Conservation (phyloP, 164 flowering plant genomes). For the Paratinospora sagittata region DNA sequence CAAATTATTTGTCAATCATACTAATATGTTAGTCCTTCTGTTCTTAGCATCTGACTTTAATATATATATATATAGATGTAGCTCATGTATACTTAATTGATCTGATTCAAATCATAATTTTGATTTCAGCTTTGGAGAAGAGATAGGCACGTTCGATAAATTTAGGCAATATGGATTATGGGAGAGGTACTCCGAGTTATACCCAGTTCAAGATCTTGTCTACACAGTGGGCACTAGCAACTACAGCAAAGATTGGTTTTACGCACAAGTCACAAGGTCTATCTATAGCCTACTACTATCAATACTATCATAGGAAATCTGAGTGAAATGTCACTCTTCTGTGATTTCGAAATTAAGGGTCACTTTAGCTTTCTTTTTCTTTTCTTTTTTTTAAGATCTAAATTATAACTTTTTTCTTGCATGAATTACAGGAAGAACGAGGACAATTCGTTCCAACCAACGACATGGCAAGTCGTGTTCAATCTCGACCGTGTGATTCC, state of each 20-base stretch:
- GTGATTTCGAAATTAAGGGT: too few species aligned
- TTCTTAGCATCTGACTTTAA: not conserved
- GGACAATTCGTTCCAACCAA: conserved; percentile 39
- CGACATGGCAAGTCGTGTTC: conserved; percentile 39
- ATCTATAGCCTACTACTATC: too few species aligned
- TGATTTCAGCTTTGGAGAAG: not conserved
- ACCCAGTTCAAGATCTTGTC: conserved; percentile 54
- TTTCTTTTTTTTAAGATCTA: too few species aligned
- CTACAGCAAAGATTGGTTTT: conserved; percentile 72
- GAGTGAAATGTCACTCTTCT: too few species aligned
- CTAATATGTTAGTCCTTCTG: conserved; percentile 42
- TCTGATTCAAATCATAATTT: not conserved
- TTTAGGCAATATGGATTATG: conserved; percentile 83
- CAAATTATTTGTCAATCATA: conserved; percentile 44
- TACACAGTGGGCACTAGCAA: conserved; percentile 52
- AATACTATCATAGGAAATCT: too few species aligned
- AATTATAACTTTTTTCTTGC: not conserved
- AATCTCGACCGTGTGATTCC: conserved; percentile 13
- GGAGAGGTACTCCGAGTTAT: conserved; percentile 65
- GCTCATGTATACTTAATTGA: not conserved
- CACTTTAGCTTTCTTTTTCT: too few species aligned
- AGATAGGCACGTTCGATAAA: conserved; percentile 20
- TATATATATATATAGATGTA: too few species aligned
- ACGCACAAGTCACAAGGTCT: conserved; percentile 65
- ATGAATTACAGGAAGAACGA: conserved; percentile 31